Base-by-base conservation (phyloP, 1,284 basidiomycete genomes). In the Tilletiaria anomala region DNA sequence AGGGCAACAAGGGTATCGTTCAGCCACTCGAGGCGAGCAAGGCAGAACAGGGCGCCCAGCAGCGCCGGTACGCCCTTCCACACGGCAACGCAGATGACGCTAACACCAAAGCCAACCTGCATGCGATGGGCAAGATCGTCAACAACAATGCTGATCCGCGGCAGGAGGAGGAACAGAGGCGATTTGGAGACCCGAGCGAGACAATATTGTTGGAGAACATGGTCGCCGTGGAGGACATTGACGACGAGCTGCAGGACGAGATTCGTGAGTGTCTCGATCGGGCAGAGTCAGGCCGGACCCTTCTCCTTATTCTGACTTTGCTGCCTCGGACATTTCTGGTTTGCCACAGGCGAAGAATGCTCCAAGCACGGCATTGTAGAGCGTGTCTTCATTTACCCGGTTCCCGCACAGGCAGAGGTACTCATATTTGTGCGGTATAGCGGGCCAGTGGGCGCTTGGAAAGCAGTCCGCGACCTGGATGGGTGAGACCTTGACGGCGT, bases 401-500 rank as follows among this genome's bases (percentile, higher is more conserved):
- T 17, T 22, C 5, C 44, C 6, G 14, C 31, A 12, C 17, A 36
- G 4, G 17, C 20, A 0, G 35, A 43, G 22, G 42, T 56, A 11
- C 45, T 53, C 11, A 45, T 56, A 5, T 59, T 64, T 45, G 54
- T 64, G 4, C 35, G 45, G n/a, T 62, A 61, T 35, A 47, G 43
- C 11, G 60, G 58, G 10, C 32, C 45, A 29, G 56, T 54, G 2
- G 60, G 44, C 5, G 48, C 58, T 4, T 64, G 51, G 44, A 45
- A 49, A 23, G 53, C 56, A 0, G 51, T 61, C 0, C 36, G 54
- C 16, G 47, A 23, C 3, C 26, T 62, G 3, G 47, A 62, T n/a
- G 50, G n/a, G n/a, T n/a, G n/a, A n/a, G n/a, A n/a, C n/a, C n/a
- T n/a, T n/a, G n/a, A n/a, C n/a, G n/a, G n/a, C n/a, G n/a, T n/a